A percentile compares a stretch with the other conserved stretches of the same genome.
Evolutionary conservation across 2,329 filamentous ascomycete species (phyloP).

Genomic region (Colletotrichum tropicale): DNA sequence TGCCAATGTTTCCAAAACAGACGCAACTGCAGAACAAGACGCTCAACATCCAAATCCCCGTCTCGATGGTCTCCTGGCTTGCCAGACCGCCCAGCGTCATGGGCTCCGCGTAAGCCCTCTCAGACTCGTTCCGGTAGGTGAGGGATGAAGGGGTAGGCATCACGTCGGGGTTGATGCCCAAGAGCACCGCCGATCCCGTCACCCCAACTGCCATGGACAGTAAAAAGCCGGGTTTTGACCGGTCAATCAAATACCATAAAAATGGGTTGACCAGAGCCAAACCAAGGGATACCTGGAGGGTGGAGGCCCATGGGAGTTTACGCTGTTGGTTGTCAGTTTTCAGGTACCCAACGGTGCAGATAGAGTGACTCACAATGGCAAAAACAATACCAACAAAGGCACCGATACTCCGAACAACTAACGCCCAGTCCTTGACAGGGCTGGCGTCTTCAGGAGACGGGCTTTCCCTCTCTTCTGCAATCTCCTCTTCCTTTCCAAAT

Average conservation of each 20-base stretch:
- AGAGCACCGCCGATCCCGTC: slow-evolving; percentile 73
- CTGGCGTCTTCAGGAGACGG: slow-evolving; percentile 32
- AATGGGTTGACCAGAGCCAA: slow-evolving; percentile 91
- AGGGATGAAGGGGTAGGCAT: slow-evolving; percentile 69
- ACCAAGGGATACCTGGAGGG: slow-evolving; percentile 89
- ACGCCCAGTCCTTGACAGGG: slow-evolving; percentile 73
- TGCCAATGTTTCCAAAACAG: slow-evolving; percentile 94
- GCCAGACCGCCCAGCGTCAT: slow-evolving; percentile 58
- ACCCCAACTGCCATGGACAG: slow-evolving; percentile 78
- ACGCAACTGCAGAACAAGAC: slow-evolving; percentile 94
- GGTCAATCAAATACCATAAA: slow-evolving; percentile 95
- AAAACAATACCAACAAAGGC: slow-evolving; percentile 66
- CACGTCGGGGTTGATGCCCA: slow-evolving; percentile 78
- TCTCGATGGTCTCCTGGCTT: slow-evolving; percentile 68
- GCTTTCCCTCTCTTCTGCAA: slow-evolving; percentile 26
- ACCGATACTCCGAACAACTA: slow-evolving; percentile 62
- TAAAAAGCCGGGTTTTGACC: slow-evolving; percentile 82
- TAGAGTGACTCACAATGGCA: slow-evolving; percentile 71
- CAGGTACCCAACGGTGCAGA: not conserved
- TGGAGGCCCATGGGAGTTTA: slow-evolving; percentile 90
- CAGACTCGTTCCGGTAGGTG: slow-evolving; percentile 27
- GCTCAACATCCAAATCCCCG: slow-evolving; percentile 88
- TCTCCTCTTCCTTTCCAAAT: slow-evolving; percentile 41
- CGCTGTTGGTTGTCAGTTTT: slow-evolving; percentile 56
- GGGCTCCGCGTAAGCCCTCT: slow-evolving; percentile 19